These are phyloP conservation scores for Penicillium verrucosum DNA, from an alignment of 2,329 filamentous ascomycete species.

Conservation along the genomic window DNA sequence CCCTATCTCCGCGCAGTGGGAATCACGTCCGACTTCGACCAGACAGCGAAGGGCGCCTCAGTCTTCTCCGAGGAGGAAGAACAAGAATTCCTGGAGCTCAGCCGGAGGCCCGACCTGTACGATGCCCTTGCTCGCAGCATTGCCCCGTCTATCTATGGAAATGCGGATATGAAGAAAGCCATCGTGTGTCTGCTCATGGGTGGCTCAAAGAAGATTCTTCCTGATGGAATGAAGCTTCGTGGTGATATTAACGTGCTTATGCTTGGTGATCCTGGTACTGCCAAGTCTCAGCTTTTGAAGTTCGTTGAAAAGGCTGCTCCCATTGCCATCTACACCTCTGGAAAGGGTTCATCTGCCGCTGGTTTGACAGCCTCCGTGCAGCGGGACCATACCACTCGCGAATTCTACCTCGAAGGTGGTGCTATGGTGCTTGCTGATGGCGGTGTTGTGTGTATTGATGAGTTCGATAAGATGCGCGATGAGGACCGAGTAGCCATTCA, in stretches of 20 bases:
- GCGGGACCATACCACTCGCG: slow-evolving; percentile 82
- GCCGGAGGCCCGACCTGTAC: slow-evolving; percentile 87
- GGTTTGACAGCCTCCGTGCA: slow-evolving; percentile 97
- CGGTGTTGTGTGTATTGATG: slow-evolving; percentile 96
- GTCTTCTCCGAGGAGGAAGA: slow-evolving; percentile 93
- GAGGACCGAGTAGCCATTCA: slow-evolving; percentile 97
- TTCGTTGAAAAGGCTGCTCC: slow-evolving; percentile 96
- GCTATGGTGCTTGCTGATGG: slow-evolving; percentile 98
- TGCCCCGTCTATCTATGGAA: slow-evolving; percentile 95
- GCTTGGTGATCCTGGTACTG: slow-evolving; percentile 94
- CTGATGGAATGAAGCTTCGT: slow-evolving; percentile 94
- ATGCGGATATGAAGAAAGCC: slow-evolving; percentile 92
- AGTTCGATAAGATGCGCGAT: slow-evolving; percentile 99
- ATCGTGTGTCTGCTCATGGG: slow-evolving; percentile 92
- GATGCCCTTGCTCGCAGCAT: slow-evolving; percentile 86
- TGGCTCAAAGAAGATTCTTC: slow-evolving; percentile 94
- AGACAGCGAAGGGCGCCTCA: slow-evolving; percentile 78
- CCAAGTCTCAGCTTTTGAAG: slow-evolving; percentile 94
- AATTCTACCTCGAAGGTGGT: slow-evolving; percentile 97
- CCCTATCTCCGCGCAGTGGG: slow-evolving; percentile 92
- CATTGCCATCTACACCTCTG: slow-evolving; percentile 97
- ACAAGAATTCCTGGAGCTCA: slow-evolving; percentile 91
- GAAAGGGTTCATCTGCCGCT: slow-evolving; percentile 94
- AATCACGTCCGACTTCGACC: slow-evolving; percentile 84
- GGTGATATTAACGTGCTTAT: slow-evolving; percentile 97